Conservation (phyloP, 1,139 yeast species). For the Kodamaea plutei region DNA sequence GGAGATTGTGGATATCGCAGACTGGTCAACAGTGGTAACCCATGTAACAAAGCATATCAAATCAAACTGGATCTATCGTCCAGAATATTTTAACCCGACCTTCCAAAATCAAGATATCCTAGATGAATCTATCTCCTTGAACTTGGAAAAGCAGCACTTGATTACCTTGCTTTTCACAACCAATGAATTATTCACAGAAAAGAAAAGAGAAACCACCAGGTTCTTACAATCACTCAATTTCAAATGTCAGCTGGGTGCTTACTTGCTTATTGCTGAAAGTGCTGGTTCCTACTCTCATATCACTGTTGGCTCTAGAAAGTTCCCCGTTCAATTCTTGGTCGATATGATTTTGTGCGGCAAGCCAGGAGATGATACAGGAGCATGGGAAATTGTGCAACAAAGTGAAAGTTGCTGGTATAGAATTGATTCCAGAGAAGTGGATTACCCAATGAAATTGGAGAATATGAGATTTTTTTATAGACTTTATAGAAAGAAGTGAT, state of each 20-base stretch:
- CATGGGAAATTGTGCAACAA: slow-evolving; percentile 62
- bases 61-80: slow-evolving; percentile 49
- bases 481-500: slow-evolving; percentile 52
- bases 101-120: slow-evolving; percentile 52
- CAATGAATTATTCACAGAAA: slow-evolving; percentile 74
- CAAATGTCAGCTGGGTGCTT: slow-evolving; percentile 50
- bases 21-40: slow-evolving; percentile 59
- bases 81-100: slow-evolving; percentile 35
- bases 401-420: slow-evolving; percentile 85
- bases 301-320: slow-evolving; percentile 65
- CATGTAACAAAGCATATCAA: slow-evolving; percentile 41
- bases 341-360: slow-evolving; percentile 68
- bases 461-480: slow-evolving; percentile 85
- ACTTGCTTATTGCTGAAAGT: slow-evolving; percentile 71
- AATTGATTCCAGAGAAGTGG: slow-evolving; percentile 46
- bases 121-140: slow-evolving; percentile 9
- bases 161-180: slow-evolving; percentile 80
- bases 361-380: slow-evolving; percentile 46
- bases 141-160: slow-evolving; percentile 29
- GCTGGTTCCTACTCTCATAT: slow-evolving; percentile 89
- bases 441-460: slow-evolving; percentile 71
- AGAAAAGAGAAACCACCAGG: slow-evolving; percentile 56
- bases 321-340: slow-evolving; percentile 77
- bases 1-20: slow-evolving; percentile 68
- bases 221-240: slow-evolving; percentile 51